Percentiles rank a stretch among this genome's conserved stretches.
phyloP scores from a whole-genome alignment of 176 grass and related monocot species.

The Aegilops speltoides region DNA sequence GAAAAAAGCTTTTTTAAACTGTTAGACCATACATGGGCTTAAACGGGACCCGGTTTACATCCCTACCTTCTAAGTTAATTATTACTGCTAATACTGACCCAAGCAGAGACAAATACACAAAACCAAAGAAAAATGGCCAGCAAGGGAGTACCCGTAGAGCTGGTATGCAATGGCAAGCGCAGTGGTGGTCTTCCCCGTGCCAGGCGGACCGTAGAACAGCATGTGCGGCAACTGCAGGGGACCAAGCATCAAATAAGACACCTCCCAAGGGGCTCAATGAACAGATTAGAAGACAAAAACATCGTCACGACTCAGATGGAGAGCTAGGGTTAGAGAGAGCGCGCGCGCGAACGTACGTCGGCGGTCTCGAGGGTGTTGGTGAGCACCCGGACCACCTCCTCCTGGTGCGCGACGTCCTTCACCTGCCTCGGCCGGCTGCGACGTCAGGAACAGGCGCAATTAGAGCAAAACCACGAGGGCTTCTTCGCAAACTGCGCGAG shows the following conservation, averaged over 20 bases:
- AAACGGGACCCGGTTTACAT: too few species aligned
- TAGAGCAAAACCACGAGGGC: slow-evolving; percentile 12
- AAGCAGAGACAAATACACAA: not conserved
- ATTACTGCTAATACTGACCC: not conserved
- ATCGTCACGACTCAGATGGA: not conserved
- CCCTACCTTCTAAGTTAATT: slow-evolving; percentile 1
- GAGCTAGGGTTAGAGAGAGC: slow-evolving; percentile 4
- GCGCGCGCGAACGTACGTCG: slow-evolving; percentile 38
- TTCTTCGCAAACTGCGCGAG: not conserved
- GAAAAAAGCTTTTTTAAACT: too few species aligned
- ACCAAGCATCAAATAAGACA: slow-evolving; percentile 30
- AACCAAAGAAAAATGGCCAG: not conserved
- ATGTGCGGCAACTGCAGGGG: slow-evolving; percentile 79
- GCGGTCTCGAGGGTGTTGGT: slow-evolving; percentile 92
- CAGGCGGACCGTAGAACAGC: slow-evolving; percentile 95
- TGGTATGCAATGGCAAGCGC: slow-evolving; percentile 87
- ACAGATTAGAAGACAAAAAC: not conserved
- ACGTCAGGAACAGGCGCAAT: not conserved
- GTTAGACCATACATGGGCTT: too few species aligned
- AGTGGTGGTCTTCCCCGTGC: slow-evolving; percentile 94
- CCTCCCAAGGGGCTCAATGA: not conserved
- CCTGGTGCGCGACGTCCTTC: slow-evolving; percentile 98
- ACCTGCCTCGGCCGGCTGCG: slow-evolving; percentile 90
- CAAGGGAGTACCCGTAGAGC: slow-evolving; percentile 72
- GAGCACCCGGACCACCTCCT: slow-evolving; percentile 91